Conservation (phyloP, 768 basidiomycete genomes). For the Mycena haematopus region DNA sequence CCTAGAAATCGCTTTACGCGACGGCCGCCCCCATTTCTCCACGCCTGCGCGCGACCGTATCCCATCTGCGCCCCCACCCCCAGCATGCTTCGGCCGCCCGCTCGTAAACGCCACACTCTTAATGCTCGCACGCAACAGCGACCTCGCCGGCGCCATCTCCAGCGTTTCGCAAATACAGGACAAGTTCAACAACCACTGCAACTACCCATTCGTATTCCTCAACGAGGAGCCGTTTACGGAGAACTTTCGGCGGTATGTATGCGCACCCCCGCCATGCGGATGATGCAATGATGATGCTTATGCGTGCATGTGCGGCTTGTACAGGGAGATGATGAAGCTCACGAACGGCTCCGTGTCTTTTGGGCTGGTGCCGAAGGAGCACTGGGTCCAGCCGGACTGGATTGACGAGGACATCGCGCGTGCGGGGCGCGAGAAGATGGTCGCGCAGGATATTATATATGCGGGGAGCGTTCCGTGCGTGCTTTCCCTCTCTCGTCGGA, state of each 20-base stretch:
- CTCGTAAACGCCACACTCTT: conserved; percentile 65
- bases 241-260: conserved; percentile 60
- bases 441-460: conserved; percentile 45
- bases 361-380: conserved; percentile 61
- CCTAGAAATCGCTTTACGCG: not conserved
- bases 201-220: conserved; percentile 69
- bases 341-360: conserved; percentile 39
- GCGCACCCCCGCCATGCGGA: not conserved
- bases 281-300: not conserved
- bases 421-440: conserved; percentile 39
- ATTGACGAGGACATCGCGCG: conserved; percentile 72
- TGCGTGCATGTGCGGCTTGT: too few species aligned
- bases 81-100: not conserved
- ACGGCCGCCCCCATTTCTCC: not conserved
- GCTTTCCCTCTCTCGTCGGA: conserved; percentile 1
- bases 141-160: conserved; percentile 50
- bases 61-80: not conserved
- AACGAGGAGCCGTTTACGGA: conserved; percentile 66
- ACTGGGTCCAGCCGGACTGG: conserved; percentile 78
- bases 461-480: conserved; percentile 47
- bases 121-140: conserved; percentile 57
- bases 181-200: conserved; percentile 63
- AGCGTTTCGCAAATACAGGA: conserved; percentile 64
- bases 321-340: conserved; percentile 17
- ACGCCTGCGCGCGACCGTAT: too few species aligned